A percentile compares a stretch with the other conserved stretches of the same genome.
These are phyloP conservation scores for Lolium perenne DNA, from an alignment of 176 grass and related monocot species.

Conservation along the genomic window DNA sequence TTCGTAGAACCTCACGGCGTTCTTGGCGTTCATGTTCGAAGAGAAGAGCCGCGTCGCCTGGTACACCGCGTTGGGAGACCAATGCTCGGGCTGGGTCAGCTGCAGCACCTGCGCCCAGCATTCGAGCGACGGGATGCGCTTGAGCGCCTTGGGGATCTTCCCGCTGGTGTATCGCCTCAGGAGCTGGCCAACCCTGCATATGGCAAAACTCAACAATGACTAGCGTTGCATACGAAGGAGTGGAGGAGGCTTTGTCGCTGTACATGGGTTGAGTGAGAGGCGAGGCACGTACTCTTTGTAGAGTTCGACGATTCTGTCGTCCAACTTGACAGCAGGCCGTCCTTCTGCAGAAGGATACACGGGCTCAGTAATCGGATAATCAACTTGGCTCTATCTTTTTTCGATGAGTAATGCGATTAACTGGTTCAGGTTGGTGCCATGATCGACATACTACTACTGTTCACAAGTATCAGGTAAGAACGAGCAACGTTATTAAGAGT, in stretches of 20 bases:
- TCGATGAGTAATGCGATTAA: neutral
- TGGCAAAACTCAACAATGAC: constrained; percentile 12
- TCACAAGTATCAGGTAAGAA: neutral
- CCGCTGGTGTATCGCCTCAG: constrained; percentile 84
- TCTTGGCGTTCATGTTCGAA: constrained; percentile 81
- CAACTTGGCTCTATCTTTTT: neutral
- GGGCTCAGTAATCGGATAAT: constrained; percentile 8
- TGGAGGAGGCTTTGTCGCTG: neutral
- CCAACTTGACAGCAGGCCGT: constrained; percentile 61
- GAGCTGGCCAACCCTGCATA: constrained; percentile 75
- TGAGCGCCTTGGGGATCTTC: constrained; percentile 87
- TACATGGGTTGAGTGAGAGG: neutral
- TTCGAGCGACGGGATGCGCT: constrained; percentile 74
- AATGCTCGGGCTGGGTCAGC: constrained; percentile 84
- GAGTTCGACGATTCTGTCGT: constrained; percentile 59
- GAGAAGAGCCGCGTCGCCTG: constrained; percentile 92
- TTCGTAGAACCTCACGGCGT: constrained; percentile 71
- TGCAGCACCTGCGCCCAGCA: constrained; percentile 81
- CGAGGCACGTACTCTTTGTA: constrained; percentile 65
- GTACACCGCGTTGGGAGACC: constrained; percentile 91
- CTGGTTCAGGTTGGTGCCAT: neutral
- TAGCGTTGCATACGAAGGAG: neutral
- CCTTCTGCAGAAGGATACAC: constrained; percentile 53
- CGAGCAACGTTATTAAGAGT: neutral
- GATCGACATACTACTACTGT: neutral